Percentiles rank a stretch among this genome's conserved stretches.
Conservation (phyloP, 495 filamentous ascomycete genomes). For the Aspergillus ellipticus region DNA sequence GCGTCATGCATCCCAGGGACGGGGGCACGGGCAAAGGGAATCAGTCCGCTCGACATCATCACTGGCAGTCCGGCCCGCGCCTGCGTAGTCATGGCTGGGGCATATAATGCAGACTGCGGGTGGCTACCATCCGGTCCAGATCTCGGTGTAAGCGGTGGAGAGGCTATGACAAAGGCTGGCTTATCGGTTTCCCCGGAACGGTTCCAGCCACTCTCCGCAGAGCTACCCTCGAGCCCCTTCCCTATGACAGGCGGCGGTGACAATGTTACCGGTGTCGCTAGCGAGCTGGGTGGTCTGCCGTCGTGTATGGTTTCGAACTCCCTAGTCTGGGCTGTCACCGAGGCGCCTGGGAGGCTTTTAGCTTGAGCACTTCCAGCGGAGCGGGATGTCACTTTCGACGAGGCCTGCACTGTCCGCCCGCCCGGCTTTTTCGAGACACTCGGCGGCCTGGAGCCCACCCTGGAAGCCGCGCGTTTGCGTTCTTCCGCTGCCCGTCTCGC, state of each 20-base stretch:
- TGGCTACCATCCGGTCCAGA: conserved; percentile 5
- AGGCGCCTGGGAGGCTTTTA: background rate
- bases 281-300: background rate
- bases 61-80: conserved; percentile 47
- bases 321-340: background rate
- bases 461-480: conserved; percentile 16
- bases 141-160: conserved; percentile 25
- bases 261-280: background rate
- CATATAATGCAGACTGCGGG: conserved; percentile 21
- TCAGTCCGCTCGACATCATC: conserved; percentile 48
- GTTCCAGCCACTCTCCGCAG: background rate
- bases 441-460: conserved; percentile 14
- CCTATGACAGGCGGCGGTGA: background rate
- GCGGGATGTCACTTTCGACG: background rate
- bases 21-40: conserved; percentile 41
- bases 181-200: background rate
- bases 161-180: conserved; percentile 7
- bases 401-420: background rate
- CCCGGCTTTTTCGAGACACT: background rate
- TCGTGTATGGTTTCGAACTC: background rate
- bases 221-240: background rate
- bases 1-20: background rate
- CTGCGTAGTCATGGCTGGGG: conserved; percentile 30
- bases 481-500: conserved; percentile 35
- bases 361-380: background rate